Percentiles rank a stretch among this genome's conserved stretches.
phyloP scores from a whole-genome alignment of 202 grass and related monocot genomes.

The Panicum hallii region DNA sequence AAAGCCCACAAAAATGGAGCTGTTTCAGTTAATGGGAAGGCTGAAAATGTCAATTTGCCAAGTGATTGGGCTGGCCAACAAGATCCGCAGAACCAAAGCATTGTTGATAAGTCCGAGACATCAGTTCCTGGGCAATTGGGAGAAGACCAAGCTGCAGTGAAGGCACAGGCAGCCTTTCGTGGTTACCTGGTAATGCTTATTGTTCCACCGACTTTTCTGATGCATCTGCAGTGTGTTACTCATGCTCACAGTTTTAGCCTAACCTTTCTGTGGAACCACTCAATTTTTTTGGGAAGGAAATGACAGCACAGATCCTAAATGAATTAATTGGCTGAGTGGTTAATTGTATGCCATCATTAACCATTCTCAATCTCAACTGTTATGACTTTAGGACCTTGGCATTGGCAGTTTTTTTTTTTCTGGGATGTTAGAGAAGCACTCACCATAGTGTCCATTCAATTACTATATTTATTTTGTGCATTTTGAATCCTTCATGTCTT shows the following conservation, averaged over 20 bases:
- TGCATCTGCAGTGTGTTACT: constrained; percentile 18
- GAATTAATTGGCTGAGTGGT: background rate
- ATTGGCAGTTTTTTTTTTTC: constrained; percentile 21
- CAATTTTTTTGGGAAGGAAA: constrained; percentile 5
- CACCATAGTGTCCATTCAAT: background rate
- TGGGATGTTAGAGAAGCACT: constrained; percentile 11
- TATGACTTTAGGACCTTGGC: constrained; percentile 24
- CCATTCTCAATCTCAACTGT: background rate
- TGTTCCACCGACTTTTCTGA: background rate
- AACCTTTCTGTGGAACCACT: background rate
- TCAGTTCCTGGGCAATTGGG: constrained; percentile 49
- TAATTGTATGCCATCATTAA: background rate
- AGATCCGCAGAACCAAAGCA: constrained; percentile 46
- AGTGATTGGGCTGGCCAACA: constrained; percentile 35
- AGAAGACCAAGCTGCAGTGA: constrained; percentile 83
- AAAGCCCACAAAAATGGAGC: constrained; percentile 51
- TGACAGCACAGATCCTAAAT: background rate
- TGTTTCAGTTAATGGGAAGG: constrained; percentile 40
- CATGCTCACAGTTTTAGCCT: constrained; percentile 28
- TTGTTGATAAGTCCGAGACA: constrained; percentile 42
- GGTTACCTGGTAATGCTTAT: constrained; percentile 78
- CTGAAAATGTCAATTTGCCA: constrained; percentile 45
- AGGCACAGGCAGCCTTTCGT: constrained; percentile 92
- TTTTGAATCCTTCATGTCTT: background rate
- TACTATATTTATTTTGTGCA: background rate